Conservation (phyloP, 2,329 filamentous ascomycete species). For the Neonectria punicea region DNA sequence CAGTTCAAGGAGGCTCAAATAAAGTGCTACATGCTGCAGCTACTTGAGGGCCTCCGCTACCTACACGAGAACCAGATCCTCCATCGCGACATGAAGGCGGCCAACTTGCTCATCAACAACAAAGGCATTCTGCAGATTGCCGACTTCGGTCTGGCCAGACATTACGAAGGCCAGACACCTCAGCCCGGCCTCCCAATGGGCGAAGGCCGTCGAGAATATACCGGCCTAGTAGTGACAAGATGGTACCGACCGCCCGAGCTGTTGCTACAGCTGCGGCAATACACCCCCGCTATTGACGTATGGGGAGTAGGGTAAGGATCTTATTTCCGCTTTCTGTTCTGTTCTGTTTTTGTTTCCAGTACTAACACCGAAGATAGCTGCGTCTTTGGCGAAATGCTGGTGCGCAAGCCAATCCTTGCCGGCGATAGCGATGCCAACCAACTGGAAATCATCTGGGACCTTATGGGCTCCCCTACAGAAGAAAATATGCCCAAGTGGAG, state of each 20-base stretch:
- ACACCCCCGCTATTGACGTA: slow-evolving; percentile 97
- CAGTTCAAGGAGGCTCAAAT: slow-evolving; percentile 89
- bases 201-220: slow-evolving; percentile 89
- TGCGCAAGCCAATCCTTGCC: slow-evolving; percentile 89
- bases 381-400: slow-evolving; percentile 97
- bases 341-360: neutral
- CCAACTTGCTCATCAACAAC: slow-evolving; percentile 97
- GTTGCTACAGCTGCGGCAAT: slow-evolving; percentile 84
- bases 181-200: slow-evolving; percentile 82
- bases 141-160: slow-evolving; percentile 93
- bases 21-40: slow-evolving; percentile 96
- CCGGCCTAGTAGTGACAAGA: slow-evolving; percentile 92
- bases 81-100: slow-evolving; percentile 98
- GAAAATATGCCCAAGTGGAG: slow-evolving; percentile 94
- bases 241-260: slow-evolving; percentile 98
- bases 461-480: slow-evolving; percentile 90
- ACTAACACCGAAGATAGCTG: slow-evolving; percentile 68
- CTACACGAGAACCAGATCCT: slow-evolving; percentile 90
- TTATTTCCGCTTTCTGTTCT: neutral
- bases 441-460: slow-evolving; percentile 90
- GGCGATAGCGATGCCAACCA: slow-evolving; percentile 91
- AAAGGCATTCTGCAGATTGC: slow-evolving; percentile 93
- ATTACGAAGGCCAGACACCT: slow-evolving; percentile 88
- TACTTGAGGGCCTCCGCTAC: slow-evolving; percentile 89
- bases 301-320: slow-evolving; percentile 90